Evolutionary conservation across 805 yeast genomes (phyloP).

Genomic region (Hanseniaspora occidentalis): DNA sequence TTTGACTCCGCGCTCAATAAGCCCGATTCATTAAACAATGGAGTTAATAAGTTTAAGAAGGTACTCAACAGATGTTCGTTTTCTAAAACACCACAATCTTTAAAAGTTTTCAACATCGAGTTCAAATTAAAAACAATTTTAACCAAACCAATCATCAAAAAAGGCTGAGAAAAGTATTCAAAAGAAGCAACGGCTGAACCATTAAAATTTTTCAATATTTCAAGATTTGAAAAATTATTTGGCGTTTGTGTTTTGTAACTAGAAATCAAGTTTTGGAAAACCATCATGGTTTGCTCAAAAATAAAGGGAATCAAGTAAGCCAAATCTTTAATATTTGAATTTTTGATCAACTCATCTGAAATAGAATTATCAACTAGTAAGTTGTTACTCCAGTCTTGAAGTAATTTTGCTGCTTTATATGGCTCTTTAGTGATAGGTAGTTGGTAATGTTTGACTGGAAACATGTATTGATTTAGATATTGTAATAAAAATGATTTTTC

Average conservation of each 20-base stretch:
- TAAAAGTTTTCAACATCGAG: conserved; percentile 27
- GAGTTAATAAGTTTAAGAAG: conserved; percentile 28
- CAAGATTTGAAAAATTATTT: not conserved
- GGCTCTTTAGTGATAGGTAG: conserved; percentile 20
- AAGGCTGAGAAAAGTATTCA: conserved; percentile 77
- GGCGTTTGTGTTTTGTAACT: conserved; percentile 14
- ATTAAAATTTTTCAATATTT: not conserved
- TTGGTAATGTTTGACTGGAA: conserved; percentile 13
- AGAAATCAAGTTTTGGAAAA: conserved; percentile 48
- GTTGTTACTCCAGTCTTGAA: conserved; percentile 69
- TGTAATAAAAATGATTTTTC: conserved; percentile 22
- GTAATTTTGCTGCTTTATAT: conserved; percentile 20
- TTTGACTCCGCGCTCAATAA: conserved; percentile 32
- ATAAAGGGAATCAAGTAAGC: conserved; percentile 60
- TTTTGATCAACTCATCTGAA: conserved; percentile 67
- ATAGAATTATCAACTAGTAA: conserved; percentile 76
- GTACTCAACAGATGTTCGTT: conserved; percentile 22
- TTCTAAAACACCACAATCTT: conserved; percentile 14
- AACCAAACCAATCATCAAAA: conserved; percentile 44
- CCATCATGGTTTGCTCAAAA: conserved; percentile 57
- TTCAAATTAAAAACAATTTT: conserved; percentile 42
- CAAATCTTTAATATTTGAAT: conserved; percentile 54
- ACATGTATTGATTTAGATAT: conserved; percentile 17
- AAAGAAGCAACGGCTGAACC: conserved; percentile 53
- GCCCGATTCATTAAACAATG: conserved; percentile 30